Evolutionary conservation across 148 eudicot species (phyloP), one percentile per base, ranked within the genome.

Genomic region (Oxyria digyna): DNA sequence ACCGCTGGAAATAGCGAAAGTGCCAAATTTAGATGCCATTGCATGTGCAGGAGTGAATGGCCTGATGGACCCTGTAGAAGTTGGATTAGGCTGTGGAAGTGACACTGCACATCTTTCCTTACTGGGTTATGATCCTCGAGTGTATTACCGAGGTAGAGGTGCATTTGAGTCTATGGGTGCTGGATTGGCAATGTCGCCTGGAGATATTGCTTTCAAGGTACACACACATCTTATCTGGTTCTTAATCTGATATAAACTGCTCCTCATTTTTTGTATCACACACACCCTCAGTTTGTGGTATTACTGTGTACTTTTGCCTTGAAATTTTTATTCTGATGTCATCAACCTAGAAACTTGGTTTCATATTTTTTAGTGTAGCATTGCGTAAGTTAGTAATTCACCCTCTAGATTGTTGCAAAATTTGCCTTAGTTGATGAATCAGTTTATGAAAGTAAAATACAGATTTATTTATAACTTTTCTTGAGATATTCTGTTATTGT

Each of bases 101-200:
- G 99, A 94, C 78, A 94, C 99, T 3, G 99, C 99, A 1, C 99
- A 94, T 78, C 97, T 94, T 77, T 94, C 97, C 72, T 71, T 94
- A 63, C 71, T 94, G 70, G 99, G 99, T 64, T 94, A 94, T 82
- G 89, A 94, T 68, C 99, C 99, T 21, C 76, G 97, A 79, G 85
- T 86, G 0, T 94, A 94, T 71, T 94, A 94, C 69, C 96, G 97
- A 43, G 99, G 99, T 62, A 84, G 99, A 72, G 99, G 99, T 74
- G 96, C 99, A 9, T 94, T 94, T 77, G 99, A 94, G 72, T 94
- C 99, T 0, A 90, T 94, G 99, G 99, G 99, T 73, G 99, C 99
- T 72, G 99, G 99, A 49, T 77, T 94, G 81, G 99, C 93, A 11
- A 94, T 94, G 99, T 85, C 93, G 11, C 99, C 99, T 1, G 99